Base-by-base conservation (phyloP, 2,329 filamentous ascomycete species). In the Colletotrichum shisoi region DNA sequence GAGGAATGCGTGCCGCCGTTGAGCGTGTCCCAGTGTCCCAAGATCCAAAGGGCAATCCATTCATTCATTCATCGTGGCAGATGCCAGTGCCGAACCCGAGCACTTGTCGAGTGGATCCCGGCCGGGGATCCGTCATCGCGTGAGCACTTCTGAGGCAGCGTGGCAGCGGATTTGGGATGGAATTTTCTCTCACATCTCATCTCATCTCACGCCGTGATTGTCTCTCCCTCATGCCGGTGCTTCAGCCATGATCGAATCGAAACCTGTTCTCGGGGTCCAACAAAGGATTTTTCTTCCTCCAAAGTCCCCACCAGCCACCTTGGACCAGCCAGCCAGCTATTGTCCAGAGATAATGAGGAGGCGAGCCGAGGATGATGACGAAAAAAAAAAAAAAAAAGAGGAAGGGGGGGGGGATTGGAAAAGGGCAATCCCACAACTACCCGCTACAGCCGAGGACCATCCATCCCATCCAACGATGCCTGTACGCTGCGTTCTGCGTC, bases 151-250 rank as follows among this genome's bases (percentile, higher is more conserved):
- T 64, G 65, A 64, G 64, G 65, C 61, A 44, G 46, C 53, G 44
- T 40, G 44, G 52, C 63, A 63, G 61, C 45, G 39, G 44, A 45
- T n/a, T 62, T 57, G 45, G 37, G 51, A 62, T 63, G 57, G 34
- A 12, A 31, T 42, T 58, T 63, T 68, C 54, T 59, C 65, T 65
- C 61, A 64, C 59, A 63, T 67, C 59, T 67, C 65, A 68, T 65
- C 65, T 65, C 54, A 60, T 65, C 61, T 60, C 34, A 49, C 42
- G 21, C 54, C 40, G 53, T 15, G 13, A 12, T 13, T 3, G 4
- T 8, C 17, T 42, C 34, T 39, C 15, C n/a, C 44, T 34, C 44
- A 21, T 24, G 59, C 59, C 52, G 60, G 54, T 51, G 11, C 56
- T 34, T 56, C 39, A 31, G 56, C 15, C 15, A 51, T 45, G 56